Evolutionary conservation across 305 asterid genomes (phyloP), one percentile per base, ranked within the genome.

Genomic region (Fraxinus ornus): DNA sequence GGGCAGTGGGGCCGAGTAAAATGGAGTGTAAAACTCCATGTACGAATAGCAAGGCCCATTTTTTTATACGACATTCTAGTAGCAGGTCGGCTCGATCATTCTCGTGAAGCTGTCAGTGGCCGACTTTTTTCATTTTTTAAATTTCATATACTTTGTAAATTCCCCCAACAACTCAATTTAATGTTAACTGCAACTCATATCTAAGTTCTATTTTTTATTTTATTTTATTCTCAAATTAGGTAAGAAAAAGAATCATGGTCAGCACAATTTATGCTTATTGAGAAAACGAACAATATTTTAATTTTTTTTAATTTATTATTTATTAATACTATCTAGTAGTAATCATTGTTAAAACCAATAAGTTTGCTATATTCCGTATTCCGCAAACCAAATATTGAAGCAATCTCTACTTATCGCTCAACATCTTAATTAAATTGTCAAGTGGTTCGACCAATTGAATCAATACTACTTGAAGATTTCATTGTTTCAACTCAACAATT

Each of bases 61-160:
- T 66, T 86, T 75, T 71, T 36, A 80, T 85, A 83, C 37, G 3
- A 78, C 22, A 76, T 80, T 70, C 17, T 62, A 76, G 79, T 68
- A 52, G 77, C 70, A 64, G 79, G 85, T 80, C 77, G 85, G 87
- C 81, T 37, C 35, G 49, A 75, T 83, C 82, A 79, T 83, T 83
- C 84, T 28, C 75, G 85, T 78, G 82, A 79, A 71, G 74, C 66
- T 74, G 78, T 84, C 55, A 52, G 75, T 68, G 81, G 86, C 85
- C 80, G 78, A 77, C 76, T 72, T 39, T 13, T 36, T 72, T 30
- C 2, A 26, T 30, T 22, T 60, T 19, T 15, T 74, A 17, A 66
- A 28, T 33, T 64, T 83, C 33, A 62, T 49, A 47, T 77, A 37
- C 33, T 41, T 33, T 26, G 37, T n/a, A 72, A 77, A 60, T n/a